Evolutionary conservation across 148 eudicot genomes (phyloP).

Genomic region (Bassia scoparia): DNA sequence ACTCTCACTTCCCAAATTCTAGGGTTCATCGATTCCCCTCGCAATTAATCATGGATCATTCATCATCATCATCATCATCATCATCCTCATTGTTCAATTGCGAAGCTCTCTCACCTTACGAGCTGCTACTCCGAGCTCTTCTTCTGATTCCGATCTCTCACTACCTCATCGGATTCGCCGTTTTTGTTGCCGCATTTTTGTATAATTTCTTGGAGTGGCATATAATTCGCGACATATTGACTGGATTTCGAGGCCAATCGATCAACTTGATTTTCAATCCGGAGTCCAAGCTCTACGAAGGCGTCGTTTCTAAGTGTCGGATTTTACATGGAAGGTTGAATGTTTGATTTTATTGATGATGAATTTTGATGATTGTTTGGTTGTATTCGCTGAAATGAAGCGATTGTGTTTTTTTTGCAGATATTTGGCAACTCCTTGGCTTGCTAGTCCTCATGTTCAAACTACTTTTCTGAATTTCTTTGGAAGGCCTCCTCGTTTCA

Average conservation of each 20-base stretch:
- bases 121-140: slow-evolving; percentile 37
- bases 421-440: slow-evolving; percentile 91
- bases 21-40: slow-evolving; percentile 11
- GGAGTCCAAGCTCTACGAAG: slow-evolving; percentile 49
- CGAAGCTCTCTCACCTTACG: slow-evolving; percentile 36
- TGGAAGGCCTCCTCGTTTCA: slow-evolving; percentile 67
- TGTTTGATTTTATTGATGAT: neutral
- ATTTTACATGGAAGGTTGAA: slow-evolving; percentile 73
- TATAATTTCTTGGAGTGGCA: slow-evolving; percentile 79
- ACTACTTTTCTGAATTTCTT: slow-evolving; percentile 73
- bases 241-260: slow-evolving; percentile 60
- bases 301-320: slow-evolving; percentile 72
- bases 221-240: slow-evolving; percentile 55
- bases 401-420: slow-evolving; percentile 32
- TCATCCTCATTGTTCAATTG: slow-evolving; percentile 21
- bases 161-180: slow-evolving; percentile 36
- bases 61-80: slow-evolving; percentile 18
- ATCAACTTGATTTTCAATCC: slow-evolving; percentile 51
- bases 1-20: neutral
- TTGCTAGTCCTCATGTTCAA: slow-evolving; percentile 88
- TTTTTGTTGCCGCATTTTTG: slow-evolving; percentile 27
- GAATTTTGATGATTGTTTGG: neutral
- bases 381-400: neutral
- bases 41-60: slow-evolving; percentile 13
- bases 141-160: slow-evolving; percentile 50